Conservation (phyloP, 2,329 filamentous ascomycete species). For the Penicillium sp. region DNA sequence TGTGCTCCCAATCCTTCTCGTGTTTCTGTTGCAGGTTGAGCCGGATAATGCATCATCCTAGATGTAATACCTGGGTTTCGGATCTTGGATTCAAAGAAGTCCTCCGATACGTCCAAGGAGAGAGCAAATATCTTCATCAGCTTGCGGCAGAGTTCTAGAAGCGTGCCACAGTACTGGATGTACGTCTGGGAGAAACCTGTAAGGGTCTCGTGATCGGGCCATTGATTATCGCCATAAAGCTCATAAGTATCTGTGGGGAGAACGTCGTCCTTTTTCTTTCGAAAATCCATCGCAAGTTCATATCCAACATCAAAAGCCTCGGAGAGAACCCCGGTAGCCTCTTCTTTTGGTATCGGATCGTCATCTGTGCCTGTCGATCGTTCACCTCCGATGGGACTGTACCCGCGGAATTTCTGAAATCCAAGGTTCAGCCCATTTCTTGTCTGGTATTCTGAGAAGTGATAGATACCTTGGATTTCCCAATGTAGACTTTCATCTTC, state of each 20-base stretch:
- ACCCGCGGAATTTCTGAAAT: conserved; percentile 26
- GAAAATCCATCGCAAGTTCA: conserved; percentile 20
- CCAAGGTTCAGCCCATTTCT: not conserved
- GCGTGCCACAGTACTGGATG: conserved; percentile 19
- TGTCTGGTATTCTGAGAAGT: not conserved
- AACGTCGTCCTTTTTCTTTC: conserved; percentile 5
- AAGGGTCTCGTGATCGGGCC: conserved; percentile 18
- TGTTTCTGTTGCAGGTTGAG: conserved; percentile 35
- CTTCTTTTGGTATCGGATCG: conserved; percentile 8
- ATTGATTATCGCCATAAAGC: conserved; percentile 26
- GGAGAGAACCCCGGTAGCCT: conserved; percentile 15
- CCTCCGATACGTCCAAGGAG: conserved; percentile 38
- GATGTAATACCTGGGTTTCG: conserved; percentile 38
- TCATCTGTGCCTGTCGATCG: conserved; percentile 17
- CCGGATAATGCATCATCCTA: conserved; percentile 42
- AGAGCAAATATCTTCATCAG: conserved; percentile 41
- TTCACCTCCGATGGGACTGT: conserved; percentile 24
- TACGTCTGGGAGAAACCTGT: conserved; percentile 17
- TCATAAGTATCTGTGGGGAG: conserved; percentile 17
- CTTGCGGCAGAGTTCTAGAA: conserved; percentile 15
- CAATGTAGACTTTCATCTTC: conserved; percentile 45
- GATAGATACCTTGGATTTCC: conserved; percentile 21
- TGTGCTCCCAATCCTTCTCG: conserved; percentile 42
- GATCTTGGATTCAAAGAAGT: conserved; percentile 37
- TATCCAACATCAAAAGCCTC: conserved; percentile 30